A percentile compares a stretch with the other conserved stretches of the same genome.
These are phyloP conservation scores for Nicotiana attenuata DNA, from an alignment of 257 asterid species.

Conservation along the genomic window DNA sequence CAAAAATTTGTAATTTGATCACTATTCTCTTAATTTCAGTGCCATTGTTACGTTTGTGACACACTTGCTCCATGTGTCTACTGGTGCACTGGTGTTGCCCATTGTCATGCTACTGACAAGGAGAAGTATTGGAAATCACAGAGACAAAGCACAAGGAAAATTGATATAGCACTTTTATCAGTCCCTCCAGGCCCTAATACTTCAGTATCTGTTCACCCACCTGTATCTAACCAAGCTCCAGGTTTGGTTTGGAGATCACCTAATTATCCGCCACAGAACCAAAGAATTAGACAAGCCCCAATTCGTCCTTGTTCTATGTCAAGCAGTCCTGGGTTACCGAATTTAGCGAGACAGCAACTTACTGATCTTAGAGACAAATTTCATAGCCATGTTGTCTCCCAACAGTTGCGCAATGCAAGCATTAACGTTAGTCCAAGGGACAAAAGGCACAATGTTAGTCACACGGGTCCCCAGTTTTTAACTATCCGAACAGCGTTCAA, in stretches of 20 bases:
- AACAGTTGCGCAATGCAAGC: constrained; percentile 18
- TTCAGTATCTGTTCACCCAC: constrained; percentile 9
- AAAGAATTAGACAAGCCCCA: constrained; percentile 13
- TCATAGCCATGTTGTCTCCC: constrained; percentile 20
- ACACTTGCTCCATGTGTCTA: constrained; percentile 73
- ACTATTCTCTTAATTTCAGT: constrained; percentile 46
- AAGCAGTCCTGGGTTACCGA: constrained; percentile 19
- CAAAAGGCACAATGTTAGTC: constrained; percentile 24
- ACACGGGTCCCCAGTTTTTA: constrained; percentile 20
- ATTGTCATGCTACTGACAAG: constrained; percentile 89
- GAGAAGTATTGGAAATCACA: constrained; percentile 59
- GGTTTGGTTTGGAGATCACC: constrained; percentile 13
- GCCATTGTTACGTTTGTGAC: constrained; percentile 95
- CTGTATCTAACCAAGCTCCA: constrained; percentile 20
- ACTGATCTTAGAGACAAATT: constrained; percentile 23
- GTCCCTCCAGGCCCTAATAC: constrained; percentile 14
- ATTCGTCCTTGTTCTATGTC: constrained; percentile 32
- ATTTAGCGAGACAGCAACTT: constrained; percentile 17
- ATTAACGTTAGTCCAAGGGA: constrained; percentile 20
- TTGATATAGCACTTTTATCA: constrained; percentile 15
- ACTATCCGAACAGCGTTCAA: constrained; percentile 28
- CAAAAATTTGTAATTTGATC: constrained; percentile 15
- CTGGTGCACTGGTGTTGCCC: constrained; percentile 70
- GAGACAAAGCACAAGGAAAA: constrained; percentile 44
- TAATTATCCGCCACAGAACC: constrained; percentile 22